A percentile compares a stretch with the other conserved stretches of the same genome.
Evolutionary conservation across 306 rosid species (phyloP).

Genomic region (Quercus ilex): DNA sequence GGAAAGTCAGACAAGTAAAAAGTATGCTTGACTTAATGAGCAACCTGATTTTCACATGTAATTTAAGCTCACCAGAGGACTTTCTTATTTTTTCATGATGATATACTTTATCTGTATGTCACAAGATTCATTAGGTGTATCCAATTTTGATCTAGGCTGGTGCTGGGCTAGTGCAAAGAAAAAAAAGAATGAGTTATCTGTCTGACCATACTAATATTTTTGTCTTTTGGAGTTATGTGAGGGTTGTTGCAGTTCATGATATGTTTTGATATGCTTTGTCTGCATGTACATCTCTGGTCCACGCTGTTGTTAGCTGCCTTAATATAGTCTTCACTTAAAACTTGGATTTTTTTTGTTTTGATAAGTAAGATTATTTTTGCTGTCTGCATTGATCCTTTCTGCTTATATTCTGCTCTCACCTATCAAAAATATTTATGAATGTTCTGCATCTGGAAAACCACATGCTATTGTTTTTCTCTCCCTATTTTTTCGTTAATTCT

Average conservation of each 20-base stretch:
- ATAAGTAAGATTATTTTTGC: not conserved
- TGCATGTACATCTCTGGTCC: not conserved
- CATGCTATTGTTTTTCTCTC: not conserved
- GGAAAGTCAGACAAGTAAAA: constrained; percentile 1
- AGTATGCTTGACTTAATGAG: not conserved
- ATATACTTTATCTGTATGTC: constrained; percentile 3
- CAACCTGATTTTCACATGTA: not conserved
- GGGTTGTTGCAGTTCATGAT: not conserved
- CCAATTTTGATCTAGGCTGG: too few relatives aligned
- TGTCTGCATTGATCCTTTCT: constrained; percentile 5
- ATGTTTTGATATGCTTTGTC: not conserved
- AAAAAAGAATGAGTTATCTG: constrained; percentile 3
- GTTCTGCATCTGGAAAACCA: not conserved
- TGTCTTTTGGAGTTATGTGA: not conserved
- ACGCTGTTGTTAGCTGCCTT: not conserved
- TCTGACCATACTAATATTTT: not conserved
- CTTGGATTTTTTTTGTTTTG: too few relatives aligned
- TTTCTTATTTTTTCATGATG: constrained; percentile 4
- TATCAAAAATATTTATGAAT: not conserved
- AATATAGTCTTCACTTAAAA: too few relatives aligned
- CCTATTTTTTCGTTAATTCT: not conserved
- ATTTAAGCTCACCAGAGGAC: not conserved
- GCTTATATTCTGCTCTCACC: not conserved
- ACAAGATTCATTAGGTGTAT: not conserved
- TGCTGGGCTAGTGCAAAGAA: not conserved